These are phyloP conservation scores for Ogataea angusta DNA, from an alignment of 805 yeast species.

Conservation along the genomic window DNA sequence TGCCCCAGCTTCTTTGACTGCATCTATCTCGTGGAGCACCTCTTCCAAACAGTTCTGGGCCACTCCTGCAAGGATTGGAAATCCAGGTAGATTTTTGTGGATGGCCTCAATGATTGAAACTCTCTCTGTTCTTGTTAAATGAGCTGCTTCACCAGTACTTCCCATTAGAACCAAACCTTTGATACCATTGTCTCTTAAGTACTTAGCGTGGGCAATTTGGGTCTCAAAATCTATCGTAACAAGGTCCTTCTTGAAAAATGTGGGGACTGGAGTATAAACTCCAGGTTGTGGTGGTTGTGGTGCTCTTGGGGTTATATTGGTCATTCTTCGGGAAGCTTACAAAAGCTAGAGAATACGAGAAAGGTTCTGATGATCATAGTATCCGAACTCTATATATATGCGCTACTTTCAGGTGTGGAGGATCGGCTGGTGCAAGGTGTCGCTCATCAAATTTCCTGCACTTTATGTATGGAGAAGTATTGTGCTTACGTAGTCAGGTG, in stretches of 20 bases:
- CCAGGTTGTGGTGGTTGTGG: slow-evolving; percentile 34
- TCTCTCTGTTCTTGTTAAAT: slow-evolving; percentile 46
- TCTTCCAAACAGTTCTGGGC: slow-evolving; percentile 45
- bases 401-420: background rate
- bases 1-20: slow-evolving; percentile 39
- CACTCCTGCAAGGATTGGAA: slow-evolving; percentile 47
- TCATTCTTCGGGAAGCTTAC: background rate
- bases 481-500: background rate
- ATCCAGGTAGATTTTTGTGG: slow-evolving; percentile 37
- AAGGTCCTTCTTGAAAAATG: slow-evolving; percentile 45
- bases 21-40: slow-evolving; percentile 39
- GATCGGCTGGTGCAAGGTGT: slow-evolving; percentile 9
- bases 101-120: slow-evolving; percentile 31
- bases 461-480: background rate
- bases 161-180: slow-evolving; percentile 49
- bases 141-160: slow-evolving; percentile 55
- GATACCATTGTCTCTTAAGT: slow-evolving; percentile 42
- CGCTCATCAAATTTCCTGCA: background rate
- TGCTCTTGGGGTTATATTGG: background rate
- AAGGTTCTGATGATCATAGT: background rate
- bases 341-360: background rate
- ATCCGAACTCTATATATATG: background rate
- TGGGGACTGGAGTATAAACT: slow-evolving; percentile 51
- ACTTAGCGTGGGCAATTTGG: slow-evolving; percentile 43
- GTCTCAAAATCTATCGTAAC: slow-evolving; percentile 23